These are phyloP conservation scores for Paspalum vaginatum DNA, from an alignment of 176 grass and related monocot species.

Conservation along the genomic window DNA sequence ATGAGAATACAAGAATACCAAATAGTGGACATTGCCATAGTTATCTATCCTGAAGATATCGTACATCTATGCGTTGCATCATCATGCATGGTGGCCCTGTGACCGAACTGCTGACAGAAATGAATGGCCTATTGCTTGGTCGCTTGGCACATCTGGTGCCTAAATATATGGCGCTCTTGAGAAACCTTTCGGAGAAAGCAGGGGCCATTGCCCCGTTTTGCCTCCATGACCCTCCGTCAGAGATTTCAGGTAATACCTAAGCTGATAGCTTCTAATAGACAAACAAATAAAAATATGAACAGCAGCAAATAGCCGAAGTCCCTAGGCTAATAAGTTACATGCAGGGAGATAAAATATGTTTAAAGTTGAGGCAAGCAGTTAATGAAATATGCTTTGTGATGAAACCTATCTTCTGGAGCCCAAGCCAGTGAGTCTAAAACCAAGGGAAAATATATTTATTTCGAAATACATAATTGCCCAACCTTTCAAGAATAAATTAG, in stretches of 20 bases:
- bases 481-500: conserved; percentile 14
- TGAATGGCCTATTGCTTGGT: too few relatives aligned
- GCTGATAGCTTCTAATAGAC: conserved; percentile 16
- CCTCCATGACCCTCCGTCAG: too few relatives aligned
- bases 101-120: too few relatives aligned
- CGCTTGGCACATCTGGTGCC: too few relatives aligned
- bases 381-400: conserved; percentile 18
- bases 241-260: conserved; percentile 6
- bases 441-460: conserved; percentile 9
- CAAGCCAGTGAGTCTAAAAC: neutral
- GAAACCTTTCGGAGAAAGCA: too few relatives aligned
- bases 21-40: too few relatives aligned
- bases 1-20: too few relatives aligned
- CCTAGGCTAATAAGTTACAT: neutral
- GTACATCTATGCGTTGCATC: too few relatives aligned
- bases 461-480: neutral
- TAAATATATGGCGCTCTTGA: too few relatives aligned
- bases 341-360: neutral
- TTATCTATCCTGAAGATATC: too few relatives aligned
- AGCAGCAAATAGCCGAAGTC: conserved; percentile 7
- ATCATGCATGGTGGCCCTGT: too few relatives aligned
- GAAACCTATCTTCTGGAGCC: conserved; percentile 18
- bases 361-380: neutral
- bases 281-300: conserved; percentile 17
- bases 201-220: too few relatives aligned